Evolutionary conservation across 352 stramenopile species (phyloP), one percentile per base, ranked within the genome.

Genomic region (Phytopythium kandeliae): DNA sequence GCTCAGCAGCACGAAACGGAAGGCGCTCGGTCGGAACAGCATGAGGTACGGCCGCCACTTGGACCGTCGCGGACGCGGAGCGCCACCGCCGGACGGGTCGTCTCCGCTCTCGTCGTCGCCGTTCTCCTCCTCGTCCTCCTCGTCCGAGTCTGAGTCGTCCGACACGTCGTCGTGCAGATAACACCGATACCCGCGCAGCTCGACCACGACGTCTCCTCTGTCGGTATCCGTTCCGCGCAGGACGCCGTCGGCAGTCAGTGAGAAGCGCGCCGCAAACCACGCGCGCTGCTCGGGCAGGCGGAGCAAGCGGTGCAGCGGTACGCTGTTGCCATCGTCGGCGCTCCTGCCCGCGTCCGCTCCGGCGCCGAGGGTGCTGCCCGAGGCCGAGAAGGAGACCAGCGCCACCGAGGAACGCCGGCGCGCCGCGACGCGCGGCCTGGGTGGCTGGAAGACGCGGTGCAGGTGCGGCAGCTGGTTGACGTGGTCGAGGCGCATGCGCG

Each of bases 381-480:
- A n/a, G n/a, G n/a, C n/a, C n/a, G n/a, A n/a, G n/a, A n/a, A n/a
- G n/a, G 40, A 17, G 7, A 37, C 31, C 19, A 54, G 45, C n/a
- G 28, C 9, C n/a, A 19, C 36, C 8, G 33, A 48, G 11, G 43
- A 35, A 17, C 43, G 43, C 16, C 26, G 43, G n/a, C 5, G 3
- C 3, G 15, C 4, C 3, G 4, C 6, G 8, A 25, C 3, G 37
- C 37, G 37, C 43, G 36, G 43, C 30, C 43, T 25, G 1, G 67
- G 70, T 41, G 61, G 62, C 55, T 78, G 69, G 48, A 86, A 86
- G 46, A 86, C 60, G 13, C 66, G 58, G 7, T 83, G 63, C 9
- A 86, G 40, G 38, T 86, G 63, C 15, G 75, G 71, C 51, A 81
- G 67, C 48, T 83, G 75, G 34, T 64, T 74, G 16, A 86, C 64